A percentile compares a stretch with the other conserved stretches of the same genome.
phyloP scores from a whole-genome alignment of 129 eudicot genomes.

The Glebionis coronaria region DNA sequence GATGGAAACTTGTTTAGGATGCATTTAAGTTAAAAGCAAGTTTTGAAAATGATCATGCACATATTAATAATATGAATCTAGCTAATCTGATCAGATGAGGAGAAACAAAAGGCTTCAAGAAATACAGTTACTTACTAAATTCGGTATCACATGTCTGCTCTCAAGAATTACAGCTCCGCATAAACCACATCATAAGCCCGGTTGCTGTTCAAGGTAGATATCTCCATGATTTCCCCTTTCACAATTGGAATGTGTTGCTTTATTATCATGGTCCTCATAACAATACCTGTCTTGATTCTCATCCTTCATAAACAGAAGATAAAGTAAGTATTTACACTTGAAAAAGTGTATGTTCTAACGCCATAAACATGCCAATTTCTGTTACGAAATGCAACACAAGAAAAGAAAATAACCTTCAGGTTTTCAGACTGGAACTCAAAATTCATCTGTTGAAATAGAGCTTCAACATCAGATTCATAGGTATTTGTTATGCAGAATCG shows the following conservation, averaged over 20 bases:
- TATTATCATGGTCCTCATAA: neutral
- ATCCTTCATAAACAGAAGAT: constrained; percentile 25
- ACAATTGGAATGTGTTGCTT: constrained; percentile 1
- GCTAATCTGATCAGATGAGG: neutral
- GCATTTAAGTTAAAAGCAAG: too few species aligned
- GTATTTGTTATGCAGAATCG: constrained; percentile 17
- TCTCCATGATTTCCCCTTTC: constrained; percentile 35
- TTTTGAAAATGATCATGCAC: too few species aligned
- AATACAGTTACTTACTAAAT: constrained; percentile 36
- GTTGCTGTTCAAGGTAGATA: constrained; percentile 38
- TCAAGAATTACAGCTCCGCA: constrained; percentile 43
- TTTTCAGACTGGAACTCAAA: constrained; percentile 15
- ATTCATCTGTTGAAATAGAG: constrained; percentile 32
- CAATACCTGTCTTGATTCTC: constrained; percentile 12
- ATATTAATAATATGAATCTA: neutral
- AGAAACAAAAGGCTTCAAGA: neutral
- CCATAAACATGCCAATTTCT: too few species aligned
- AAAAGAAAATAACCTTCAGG: constrained; percentile 19
- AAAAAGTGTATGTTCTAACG: too few species aligned
- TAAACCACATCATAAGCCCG: constrained; percentile 41
- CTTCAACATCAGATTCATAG: constrained; percentile 24
- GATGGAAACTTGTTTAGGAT: too few species aligned
- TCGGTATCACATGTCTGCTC: constrained; percentile 37
- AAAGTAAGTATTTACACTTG: neutral
- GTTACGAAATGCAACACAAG: neutral